Percentiles rank a stretch among this genome's conserved stretches.
These are phyloP conservation scores for Musa acuminata DNA, from an alignment of 176 grass and related monocot species.

Conservation along the genomic window DNA sequence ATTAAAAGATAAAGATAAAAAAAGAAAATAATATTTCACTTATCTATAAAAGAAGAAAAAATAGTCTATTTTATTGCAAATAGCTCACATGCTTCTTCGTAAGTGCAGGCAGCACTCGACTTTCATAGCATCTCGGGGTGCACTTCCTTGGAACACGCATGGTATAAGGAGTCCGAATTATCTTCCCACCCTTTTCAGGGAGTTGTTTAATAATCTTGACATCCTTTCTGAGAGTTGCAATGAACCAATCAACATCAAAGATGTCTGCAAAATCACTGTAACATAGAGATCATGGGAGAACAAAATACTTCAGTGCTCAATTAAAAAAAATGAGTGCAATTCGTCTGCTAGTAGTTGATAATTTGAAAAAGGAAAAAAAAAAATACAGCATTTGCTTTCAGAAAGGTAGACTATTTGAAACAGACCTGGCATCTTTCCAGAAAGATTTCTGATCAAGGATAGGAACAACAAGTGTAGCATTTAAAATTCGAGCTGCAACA, in stretches of 20 bases:
- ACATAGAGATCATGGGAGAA: slow-evolving; percentile 37
- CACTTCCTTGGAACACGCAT: slow-evolving; percentile 94
- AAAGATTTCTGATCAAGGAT: slow-evolving; percentile 87
- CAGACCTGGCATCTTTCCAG: slow-evolving; percentile 96
- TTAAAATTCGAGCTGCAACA: slow-evolving; percentile 80
- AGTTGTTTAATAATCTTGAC: slow-evolving; percentile 77
- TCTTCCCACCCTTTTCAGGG: slow-evolving; percentile 51
- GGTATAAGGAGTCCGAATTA: slow-evolving; percentile 46
- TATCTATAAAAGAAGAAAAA: neutral
- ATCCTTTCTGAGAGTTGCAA: slow-evolving; percentile 71
- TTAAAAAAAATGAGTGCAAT: slow-evolving; percentile 9
- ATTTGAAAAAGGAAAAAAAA: neutral
- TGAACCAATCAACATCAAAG: slow-evolving; percentile 74
- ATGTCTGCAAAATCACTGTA: slow-evolving; percentile 85
- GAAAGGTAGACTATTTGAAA: neutral
- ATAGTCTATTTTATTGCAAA: neutral
- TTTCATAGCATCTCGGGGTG: slow-evolving; percentile 75
- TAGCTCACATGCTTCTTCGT: slow-evolving; percentile 85
- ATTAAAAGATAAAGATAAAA: neutral
- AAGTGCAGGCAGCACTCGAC: slow-evolving; percentile 80
- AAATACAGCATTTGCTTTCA: neutral
- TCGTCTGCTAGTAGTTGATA: slow-evolving; percentile 19
- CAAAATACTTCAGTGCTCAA: slow-evolving; percentile 11
- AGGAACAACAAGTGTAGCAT: slow-evolving; percentile 82
- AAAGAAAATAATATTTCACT: neutral